Conservation (phyloP, 2,329 filamentous ascomycete species). For the Exophiala sp. region DNA sequence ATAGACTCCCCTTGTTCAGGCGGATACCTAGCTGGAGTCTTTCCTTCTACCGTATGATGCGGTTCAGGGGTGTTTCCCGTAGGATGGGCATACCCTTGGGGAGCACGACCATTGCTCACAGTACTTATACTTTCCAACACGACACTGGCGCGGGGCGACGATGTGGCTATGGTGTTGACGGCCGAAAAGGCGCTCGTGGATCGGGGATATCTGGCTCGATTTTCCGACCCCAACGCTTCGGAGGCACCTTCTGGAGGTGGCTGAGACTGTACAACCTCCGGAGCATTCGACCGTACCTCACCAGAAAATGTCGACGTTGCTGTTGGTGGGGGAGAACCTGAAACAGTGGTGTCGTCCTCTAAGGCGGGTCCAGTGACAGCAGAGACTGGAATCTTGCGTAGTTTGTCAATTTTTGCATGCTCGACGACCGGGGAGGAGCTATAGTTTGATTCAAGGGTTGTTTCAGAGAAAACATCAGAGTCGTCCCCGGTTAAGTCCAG, state of each 20-base stretch:
- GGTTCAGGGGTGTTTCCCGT: neutral
- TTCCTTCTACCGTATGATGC: neutral
- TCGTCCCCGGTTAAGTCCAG: slow-evolving; percentile 27
- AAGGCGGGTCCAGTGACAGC: slow-evolving; percentile 1
- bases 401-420: slow-evolving; percentile 15
- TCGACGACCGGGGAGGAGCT: slow-evolving; percentile 19
- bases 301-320: neutral
- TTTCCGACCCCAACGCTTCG: slow-evolving; percentile 2
- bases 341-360: neutral
- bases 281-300: neutral
- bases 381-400: slow-evolving; percentile 6
- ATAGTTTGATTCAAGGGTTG: slow-evolving; percentile 9
- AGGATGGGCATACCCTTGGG: neutral
- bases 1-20: neutral
- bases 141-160: slow-evolving; percentile 18
- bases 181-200: slow-evolving; percentile 21
- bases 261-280: neutral
- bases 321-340: neutral
- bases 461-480: slow-evolving; percentile 19
- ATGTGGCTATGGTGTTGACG: slow-evolving; percentile 23
- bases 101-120: neutral
- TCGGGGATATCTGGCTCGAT: neutral
- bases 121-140: slow-evolving; percentile 5
- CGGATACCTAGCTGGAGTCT: neutral
- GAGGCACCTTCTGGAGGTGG: slow-evolving; percentile 3